Base-by-base conservation (phyloP, 169 alveolate genomes). In the Perkinsus chesapeaki region DNA sequence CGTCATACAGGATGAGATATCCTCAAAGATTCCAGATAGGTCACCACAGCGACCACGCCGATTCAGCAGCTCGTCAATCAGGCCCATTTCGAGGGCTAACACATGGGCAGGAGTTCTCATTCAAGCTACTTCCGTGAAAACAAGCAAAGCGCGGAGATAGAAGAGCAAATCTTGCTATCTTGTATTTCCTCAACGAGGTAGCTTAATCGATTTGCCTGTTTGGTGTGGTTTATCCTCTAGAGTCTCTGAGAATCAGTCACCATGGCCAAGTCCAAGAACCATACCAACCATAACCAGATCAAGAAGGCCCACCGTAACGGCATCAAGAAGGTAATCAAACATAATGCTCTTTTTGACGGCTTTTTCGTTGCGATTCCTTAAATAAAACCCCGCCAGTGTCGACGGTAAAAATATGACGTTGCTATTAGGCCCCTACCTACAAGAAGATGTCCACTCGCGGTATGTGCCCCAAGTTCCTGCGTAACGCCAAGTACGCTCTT, bases 241-340 rank as follows among this genome's bases (percentile, higher is more conserved):
- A 60, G 82, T 60, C 82, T 60, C 82, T 60, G 82, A 60, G 82
- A 60, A 60, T 60, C 82, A 60, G 82, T 60, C 82, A 60, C 82
- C 82, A 96, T 96, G 98, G 97, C 98, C 48, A 95, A 96, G 95
- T 92, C 95, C 92, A 96, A 95, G 94, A 96, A 95, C 94, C 97
- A 95, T 92, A 94, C 98, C 34, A 95, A 94, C 93, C 98, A 96
- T 93, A 96, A 95, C 92, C 97, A 96, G 92, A 95, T 94, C 91
- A 92, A 93, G 92, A 96, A 96, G 93, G 95, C 96, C 92, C 98
- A 96, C 94, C 95, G 95, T 92, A 96, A 95, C 91, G 97, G 97
- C 37, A 96, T 96, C 73, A 95, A 95, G 95, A 96, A 95, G 95
- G 82, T 60, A 60, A 27, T 1, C 12, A 27, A 23, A 5, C 31